phyloP scores from a whole-genome alignment of 345 rosid genomes.

The Syzygium oleosum region DNA sequence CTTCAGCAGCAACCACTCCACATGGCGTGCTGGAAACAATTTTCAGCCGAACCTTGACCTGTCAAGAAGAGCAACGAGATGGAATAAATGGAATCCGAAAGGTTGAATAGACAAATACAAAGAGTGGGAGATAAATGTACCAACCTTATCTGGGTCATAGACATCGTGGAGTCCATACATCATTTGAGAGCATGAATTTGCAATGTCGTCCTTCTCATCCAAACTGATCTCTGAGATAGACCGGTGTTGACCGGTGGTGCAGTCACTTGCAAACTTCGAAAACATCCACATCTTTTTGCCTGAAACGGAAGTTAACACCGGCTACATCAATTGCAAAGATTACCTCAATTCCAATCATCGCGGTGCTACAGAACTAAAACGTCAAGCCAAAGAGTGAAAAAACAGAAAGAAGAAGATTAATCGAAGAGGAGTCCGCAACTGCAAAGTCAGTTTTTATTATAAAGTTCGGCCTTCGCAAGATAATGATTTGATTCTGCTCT shows the following conservation, averaged over 20 bases:
- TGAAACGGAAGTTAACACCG: constrained; percentile 2
- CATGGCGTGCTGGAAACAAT: constrained; percentile 57
- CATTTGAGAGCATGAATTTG: constrained; percentile 86
- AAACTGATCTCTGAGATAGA: constrained; percentile 58
- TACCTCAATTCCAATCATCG: background rate
- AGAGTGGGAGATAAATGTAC: background rate
- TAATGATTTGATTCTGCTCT: background rate
- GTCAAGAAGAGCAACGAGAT: constrained; percentile 1
- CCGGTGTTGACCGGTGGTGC: constrained; percentile 57
- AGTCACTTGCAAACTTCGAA: constrained; percentile 80
- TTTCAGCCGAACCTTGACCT: constrained; percentile 87
- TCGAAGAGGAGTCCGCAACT: background rate
- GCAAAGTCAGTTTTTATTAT: background rate
- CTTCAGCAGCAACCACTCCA: constrained; percentile 84
- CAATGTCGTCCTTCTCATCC: constrained; percentile 67
- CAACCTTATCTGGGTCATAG: constrained; percentile 87
- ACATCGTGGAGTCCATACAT: constrained; percentile 77
- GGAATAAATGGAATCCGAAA: background rate
- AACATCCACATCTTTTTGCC: constrained; percentile 86
- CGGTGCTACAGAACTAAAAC: background rate
- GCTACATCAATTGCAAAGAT: background rate
- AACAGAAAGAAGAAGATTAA: background rate
- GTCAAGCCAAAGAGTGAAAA: background rate
- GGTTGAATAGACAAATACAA: background rate
- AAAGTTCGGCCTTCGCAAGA: background rate